Evolutionary conservation across 306 rosid species (phyloP).

Genomic region (Astragalus glycyphyllos): DNA sequence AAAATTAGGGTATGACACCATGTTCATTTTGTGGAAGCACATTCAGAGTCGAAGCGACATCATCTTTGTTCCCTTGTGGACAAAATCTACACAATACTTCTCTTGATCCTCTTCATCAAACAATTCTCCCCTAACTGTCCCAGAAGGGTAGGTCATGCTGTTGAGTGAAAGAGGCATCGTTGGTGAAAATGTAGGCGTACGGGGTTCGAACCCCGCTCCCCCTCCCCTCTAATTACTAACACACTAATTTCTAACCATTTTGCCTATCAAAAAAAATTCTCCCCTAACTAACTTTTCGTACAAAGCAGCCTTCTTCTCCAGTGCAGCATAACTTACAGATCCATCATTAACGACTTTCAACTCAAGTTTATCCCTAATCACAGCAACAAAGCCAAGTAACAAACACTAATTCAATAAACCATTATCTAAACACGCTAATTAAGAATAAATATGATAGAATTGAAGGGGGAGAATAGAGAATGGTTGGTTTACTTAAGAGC

Average conservation of each 20-base stretch:
- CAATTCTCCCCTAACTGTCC: conserved; percentile 81
- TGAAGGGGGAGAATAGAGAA: neutral
- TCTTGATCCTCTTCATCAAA: conserved; percentile 90
- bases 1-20: too few species aligned
- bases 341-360: conserved; percentile 83
- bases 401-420: neutral
- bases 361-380: conserved; percentile 85
- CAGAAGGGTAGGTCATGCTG: too few species aligned
- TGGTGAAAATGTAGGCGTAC: too few species aligned
- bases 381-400: conserved; percentile 3
- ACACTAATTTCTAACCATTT: too few species aligned
- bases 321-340: conserved; percentile 76
- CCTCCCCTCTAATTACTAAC: too few species aligned
- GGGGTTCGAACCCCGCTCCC: too few species aligned
- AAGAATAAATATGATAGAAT: neutral
- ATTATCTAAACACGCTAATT: neutral
- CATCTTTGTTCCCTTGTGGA: conserved; percentile 74
- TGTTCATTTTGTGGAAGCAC: conserved; percentile 52
- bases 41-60: neutral
- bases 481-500: conserved; percentile 59
- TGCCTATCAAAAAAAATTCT: too few species aligned
- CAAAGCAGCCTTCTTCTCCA: conserved; percentile 82
- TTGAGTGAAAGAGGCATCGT: too few species aligned
- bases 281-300: conserved; percentile 80
- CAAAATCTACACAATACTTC: conserved; percentile 92